Percentiles rank a stretch among this genome's conserved stretches.
These are phyloP conservation scores for Microbotryum intermedium DNA, from an alignment of 1,284 basidiomycete genomes.

Conservation along the genomic window DNA sequence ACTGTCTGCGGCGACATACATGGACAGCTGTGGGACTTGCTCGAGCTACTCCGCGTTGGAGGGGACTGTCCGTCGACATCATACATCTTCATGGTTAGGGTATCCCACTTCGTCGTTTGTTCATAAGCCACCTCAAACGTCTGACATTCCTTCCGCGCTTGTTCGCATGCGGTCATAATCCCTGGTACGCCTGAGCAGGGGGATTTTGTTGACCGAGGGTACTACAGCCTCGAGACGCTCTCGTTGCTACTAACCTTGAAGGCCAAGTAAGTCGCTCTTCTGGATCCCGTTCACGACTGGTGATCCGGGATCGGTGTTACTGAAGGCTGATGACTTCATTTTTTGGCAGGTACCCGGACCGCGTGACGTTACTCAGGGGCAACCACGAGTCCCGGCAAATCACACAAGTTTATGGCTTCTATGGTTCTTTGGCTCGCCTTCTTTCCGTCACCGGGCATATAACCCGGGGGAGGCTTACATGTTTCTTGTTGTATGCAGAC, in stretches of 20 bases:
- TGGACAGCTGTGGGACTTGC: slow-evolving; percentile 92
- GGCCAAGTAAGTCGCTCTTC: slow-evolving; percentile 56
- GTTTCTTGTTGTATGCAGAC: slow-evolving; percentile 48
- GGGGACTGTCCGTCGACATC: slow-evolving; percentile 80
- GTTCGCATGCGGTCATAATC: neutral
- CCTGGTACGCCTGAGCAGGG: slow-evolving; percentile 50
- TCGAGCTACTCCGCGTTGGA: slow-evolving; percentile 82
- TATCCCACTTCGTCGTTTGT: neutral
- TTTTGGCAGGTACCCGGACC: slow-evolving; percentile 69
- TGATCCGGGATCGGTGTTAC: too few species aligned
- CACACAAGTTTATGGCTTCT: slow-evolving; percentile 97
- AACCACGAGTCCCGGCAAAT: slow-evolving; percentile 96
- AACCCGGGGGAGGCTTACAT: neutral
- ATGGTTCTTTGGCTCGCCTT: slow-evolving; percentile 51
- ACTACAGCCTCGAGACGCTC: slow-evolving; percentile 93
- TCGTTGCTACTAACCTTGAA: slow-evolving; percentile 82
- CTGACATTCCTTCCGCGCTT: too few species aligned
- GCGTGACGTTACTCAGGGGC: slow-evolving; percentile 79
- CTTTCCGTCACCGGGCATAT: neutral
- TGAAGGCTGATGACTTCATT: neutral
- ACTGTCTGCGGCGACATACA: slow-evolving; percentile 98
- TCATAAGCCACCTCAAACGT: neutral
- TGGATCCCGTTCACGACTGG: neutral
- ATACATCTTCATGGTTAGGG: slow-evolving; percentile 87
- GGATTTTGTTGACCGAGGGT: slow-evolving; percentile 94